These are phyloP conservation scores for Microglena sp. DNA, from an alignment of 139 green algal species.

Conservation along the genomic window DNA sequence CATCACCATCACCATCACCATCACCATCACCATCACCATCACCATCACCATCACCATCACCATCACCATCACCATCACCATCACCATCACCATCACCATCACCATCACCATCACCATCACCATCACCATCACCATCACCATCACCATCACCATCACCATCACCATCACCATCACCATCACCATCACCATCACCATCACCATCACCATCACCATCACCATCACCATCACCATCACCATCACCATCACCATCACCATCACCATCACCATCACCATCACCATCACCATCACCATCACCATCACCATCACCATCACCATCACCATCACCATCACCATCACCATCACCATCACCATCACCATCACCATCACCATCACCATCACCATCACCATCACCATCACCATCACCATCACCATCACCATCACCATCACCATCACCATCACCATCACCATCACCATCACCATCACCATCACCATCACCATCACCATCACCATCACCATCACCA, in stretches of 20 bases:
- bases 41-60: conserved; percentile 2
- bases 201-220: conserved; percentile 2
- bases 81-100: conserved; percentile 2
- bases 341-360: conserved; percentile 2
- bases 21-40: conserved; percentile 2
- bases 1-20: conserved; percentile 2
- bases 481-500: conserved; percentile 2
- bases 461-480: conserved; percentile 2
- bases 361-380: conserved; percentile 2
- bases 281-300: conserved; percentile 2
- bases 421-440: conserved; percentile 2
- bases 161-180: conserved; percentile 2
- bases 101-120: conserved; percentile 2
- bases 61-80: conserved; percentile 2
- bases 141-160: conserved; percentile 2
- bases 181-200: conserved; percentile 2
- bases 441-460: conserved; percentile 2
- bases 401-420: conserved; percentile 2
- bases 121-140: conserved; percentile 2
- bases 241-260: conserved; percentile 2
- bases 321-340: conserved; percentile 2
- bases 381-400: conserved; percentile 2
- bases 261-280: conserved; percentile 2
- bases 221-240: conserved; percentile 2
- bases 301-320: conserved; percentile 2